Base-by-base conservation (phyloP, 1,284 basidiomycete species). In the Apiotrichum porosum region DNA sequence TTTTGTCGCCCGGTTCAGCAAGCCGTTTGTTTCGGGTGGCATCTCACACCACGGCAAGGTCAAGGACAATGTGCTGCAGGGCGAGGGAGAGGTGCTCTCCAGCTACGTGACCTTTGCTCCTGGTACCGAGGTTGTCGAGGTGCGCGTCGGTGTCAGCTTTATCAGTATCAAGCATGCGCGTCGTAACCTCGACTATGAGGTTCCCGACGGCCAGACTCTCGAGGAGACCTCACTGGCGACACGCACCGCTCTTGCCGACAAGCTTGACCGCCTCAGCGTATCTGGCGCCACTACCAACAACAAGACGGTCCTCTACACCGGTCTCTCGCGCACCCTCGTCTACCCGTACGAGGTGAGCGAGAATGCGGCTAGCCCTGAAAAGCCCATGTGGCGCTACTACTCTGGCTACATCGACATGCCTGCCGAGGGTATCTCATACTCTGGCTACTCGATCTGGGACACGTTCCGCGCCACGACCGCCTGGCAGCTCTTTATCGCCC, bases 361-460 rank as follows among this genome's bases (percentile, higher is more conserved):
- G 65, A 75, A 79, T 34, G 49, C 52, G 0, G 56, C 52, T 14
- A 48, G 49, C 0, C 10, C 10, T 15, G 37, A 34, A 4, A n/a
- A 41, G 6, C 56, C 56, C 26, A n/a, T 37, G 15, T 80, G 78
- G 4, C 69, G 63, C 19, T 90, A 90, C 69, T 91, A 86, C 66
- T 89, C 87, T 6, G 66, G 65, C 4, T 69, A 68, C 44, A 38
- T 62, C 18, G 62, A 71, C 54, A 17, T 46, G 17, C 72, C 88
- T 0, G 83, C 86, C 44, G 61, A 78, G 17, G 82, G 84, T 10
- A 58, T 70, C 21, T 86, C 84, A 0, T 90, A 89, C 62, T 85
- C 82, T 0, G 87, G 86, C 0, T 90, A 88, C 67, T 88, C 85
- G 0, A 88, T 84, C 58, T 90, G 88, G 88, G 87, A 90, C 61